Evolutionary conservation across 164 flowering plant genomes (phyloP), one percentile per base, ranked within the genome.

Genomic region (Akebia trifoliata): DNA sequence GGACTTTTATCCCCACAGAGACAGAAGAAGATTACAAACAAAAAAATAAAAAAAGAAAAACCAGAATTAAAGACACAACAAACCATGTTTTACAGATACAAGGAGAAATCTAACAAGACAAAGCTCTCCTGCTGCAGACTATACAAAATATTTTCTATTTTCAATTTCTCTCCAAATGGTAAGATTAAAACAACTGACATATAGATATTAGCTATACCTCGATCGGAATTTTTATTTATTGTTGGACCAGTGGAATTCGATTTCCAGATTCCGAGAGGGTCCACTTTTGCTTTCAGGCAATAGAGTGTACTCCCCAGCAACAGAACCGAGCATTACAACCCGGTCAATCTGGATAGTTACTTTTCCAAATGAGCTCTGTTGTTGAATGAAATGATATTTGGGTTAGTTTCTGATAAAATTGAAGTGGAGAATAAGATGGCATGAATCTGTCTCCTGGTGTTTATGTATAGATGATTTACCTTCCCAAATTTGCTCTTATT

Each of bases 401-500:
- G 30, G 48, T 48, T 32, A 64, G 50, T n/a, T 43, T n/a, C 8
- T 47, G 26, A 14, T 8, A 8, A 28, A 3, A 35, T 42, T 45
- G 52, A 20, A 46, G 9, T 15, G 1, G 14, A 31, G 6, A 25
- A n/a, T 1, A 28, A 36, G 25, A 31, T 11, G 20, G n/a, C 15
- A 28, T 8, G 50, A 42, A 6, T 45, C 4, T 29, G 79, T 80
- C 69, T 85, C 25, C 22, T 29, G 9, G 8, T 29, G 38, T 42
- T 38, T 39, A 21, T 18, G 40, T 43, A 42, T 18, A 20, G 24
- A 34, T 42, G 36, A 17, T 30, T 74, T 75, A 88, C 99, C 96
- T 94, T 94, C 52, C 99, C 99, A 74, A 94, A 78, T 75, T 90
- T 94, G 90, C 99, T 94, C 77, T 90, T 94, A 60, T 94, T 94